Evolutionary conservation across 2,329 filamentous ascomycete species (phyloP), one percentile per base, ranked within the genome.

Genomic region (Chalara sp.): DNA sequence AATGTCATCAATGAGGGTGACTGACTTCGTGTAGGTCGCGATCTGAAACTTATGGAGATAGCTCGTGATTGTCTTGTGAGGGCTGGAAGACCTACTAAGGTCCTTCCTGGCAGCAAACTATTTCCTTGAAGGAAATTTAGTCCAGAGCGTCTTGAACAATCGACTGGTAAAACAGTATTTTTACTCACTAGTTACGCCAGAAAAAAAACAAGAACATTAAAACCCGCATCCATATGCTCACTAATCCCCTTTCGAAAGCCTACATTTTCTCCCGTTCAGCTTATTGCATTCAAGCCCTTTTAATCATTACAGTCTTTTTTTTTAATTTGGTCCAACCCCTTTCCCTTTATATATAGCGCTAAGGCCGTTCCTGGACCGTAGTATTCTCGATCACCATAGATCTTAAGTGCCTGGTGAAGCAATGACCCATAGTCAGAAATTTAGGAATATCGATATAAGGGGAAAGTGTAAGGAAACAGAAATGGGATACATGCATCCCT

Each of bases 401-500:
- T 39, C 13, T 39, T 39, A 10, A 39, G 35, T 39, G 35, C 35
- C 44, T 57, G 43, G 28, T 40, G 28, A 21, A 46, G 49, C 49
- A 42, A 41, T 47, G 40, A 40, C 13, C n/a, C 32, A 47, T 11
- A 31, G 21, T 21, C 21, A 21, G 21, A 21, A 21, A 21, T 21
- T 21, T 21, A 21, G 21, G 21, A 21, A 21, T 21, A 21, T 21
- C 21, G 21, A 21, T 21, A 21, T 21, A 21, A 21, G 21, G 21
- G 21, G 21, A 21, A 21, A 21, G 21, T 21, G 3, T 21, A 21
- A 21, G 21, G 21, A 21, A 21, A 3, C 21, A 21, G 21, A 21
- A 21, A 21, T 2, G 21, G 21, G 35, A 11, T 11, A 13, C 35
- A 10, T 39, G 13, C 35, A 39, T 3, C 13, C 10, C 35, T 39